phyloP scores from a whole-genome alignment of 441 rosid genomes.

The Erodium chrysanthum region DNA sequence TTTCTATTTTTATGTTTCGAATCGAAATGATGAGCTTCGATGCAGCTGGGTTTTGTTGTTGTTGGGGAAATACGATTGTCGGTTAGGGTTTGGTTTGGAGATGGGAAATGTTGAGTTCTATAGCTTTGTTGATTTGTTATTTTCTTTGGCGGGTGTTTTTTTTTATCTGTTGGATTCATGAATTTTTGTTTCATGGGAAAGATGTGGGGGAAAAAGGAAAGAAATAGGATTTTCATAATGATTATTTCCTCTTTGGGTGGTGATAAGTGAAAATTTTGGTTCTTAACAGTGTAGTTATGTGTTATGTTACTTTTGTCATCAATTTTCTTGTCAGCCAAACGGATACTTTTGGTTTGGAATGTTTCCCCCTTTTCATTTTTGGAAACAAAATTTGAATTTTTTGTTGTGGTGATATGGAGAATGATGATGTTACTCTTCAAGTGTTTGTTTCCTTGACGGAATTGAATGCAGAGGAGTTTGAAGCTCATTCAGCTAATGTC shows the following conservation, averaged over 20 bases:
- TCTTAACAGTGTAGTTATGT: neutral
- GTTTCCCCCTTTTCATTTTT: neutral
- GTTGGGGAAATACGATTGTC: neutral
- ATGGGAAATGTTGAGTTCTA: slow-evolving; percentile 13
- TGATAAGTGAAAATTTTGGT: neutral
- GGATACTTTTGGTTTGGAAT: neutral
- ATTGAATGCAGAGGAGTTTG: slow-evolving; percentile 66
- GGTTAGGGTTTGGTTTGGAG: neutral
- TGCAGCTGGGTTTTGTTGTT: slow-evolving; percentile 13
- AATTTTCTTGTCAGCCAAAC: neutral
- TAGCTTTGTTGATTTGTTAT: neutral
- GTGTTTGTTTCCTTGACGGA: slow-evolving; percentile 29
- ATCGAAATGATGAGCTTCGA: slow-evolving; percentile 17
- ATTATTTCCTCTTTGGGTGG: neutral
- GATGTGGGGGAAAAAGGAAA: neutral
- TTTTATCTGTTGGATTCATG: neutral
- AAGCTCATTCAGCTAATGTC: slow-evolving; percentile 70
- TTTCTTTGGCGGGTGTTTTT: slow-evolving; percentile 1
- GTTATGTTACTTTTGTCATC: neutral
- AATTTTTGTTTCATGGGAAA: neutral
- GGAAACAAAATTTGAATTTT: neutral
- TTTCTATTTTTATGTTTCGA: neutral
- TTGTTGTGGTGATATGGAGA: neutral
- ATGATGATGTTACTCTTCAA: neutral
- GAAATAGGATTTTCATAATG: neutral